Conservation (phyloP, 1,284 basidiomycete genomes). For the Rugosomyces carneus region DNA sequence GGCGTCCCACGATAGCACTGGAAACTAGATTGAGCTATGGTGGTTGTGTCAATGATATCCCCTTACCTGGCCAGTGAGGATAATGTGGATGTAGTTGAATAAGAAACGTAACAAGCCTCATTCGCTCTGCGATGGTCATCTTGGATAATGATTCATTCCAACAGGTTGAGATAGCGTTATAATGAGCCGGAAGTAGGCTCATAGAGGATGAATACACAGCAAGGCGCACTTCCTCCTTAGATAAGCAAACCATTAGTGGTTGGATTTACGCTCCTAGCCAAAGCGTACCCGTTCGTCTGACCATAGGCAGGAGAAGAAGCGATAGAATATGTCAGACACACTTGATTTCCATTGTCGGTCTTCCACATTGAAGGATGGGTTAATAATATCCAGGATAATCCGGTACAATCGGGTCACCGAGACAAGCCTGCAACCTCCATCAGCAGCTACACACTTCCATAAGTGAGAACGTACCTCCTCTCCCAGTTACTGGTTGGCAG, state of each 20-base stretch:
- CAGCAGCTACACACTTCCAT: neutral
- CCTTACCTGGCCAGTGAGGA: slow-evolving; percentile 54
- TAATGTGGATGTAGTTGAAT: slow-evolving; percentile 61
- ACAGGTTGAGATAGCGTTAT: slow-evolving; percentile 55
- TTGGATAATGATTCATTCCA: slow-evolving; percentile 58
- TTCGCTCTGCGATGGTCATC: slow-evolving; percentile 48
- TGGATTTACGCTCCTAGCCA: neutral
- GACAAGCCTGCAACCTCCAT: slow-evolving; percentile 25
- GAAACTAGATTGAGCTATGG: slow-evolving; percentile 3
- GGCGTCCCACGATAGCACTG: slow-evolving; percentile 59
- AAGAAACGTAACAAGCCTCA: slow-evolving; percentile 54
- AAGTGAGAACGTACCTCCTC: slow-evolving; percentile 19
- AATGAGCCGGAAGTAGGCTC: slow-evolving; percentile 56
- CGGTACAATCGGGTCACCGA: slow-evolving; percentile 50
- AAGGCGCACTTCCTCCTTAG: slow-evolving; percentile 60
- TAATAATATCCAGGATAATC: slow-evolving; percentile 58
- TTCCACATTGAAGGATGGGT: slow-evolving; percentile 52
- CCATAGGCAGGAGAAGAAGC: slow-evolving; percentile 61
- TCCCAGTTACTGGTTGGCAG: slow-evolving; percentile 38
- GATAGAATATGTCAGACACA: slow-evolving; percentile 49
- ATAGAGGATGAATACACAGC: slow-evolving; percentile 50
- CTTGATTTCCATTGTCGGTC: slow-evolving; percentile 61
- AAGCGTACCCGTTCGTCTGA: slow-evolving; percentile 47
- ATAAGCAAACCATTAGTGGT: neutral
- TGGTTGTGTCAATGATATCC: neutral